Evolutionary conservation across 768 basidiomycete genomes (phyloP).

Genomic region (Boletus reticulatus): DNA sequence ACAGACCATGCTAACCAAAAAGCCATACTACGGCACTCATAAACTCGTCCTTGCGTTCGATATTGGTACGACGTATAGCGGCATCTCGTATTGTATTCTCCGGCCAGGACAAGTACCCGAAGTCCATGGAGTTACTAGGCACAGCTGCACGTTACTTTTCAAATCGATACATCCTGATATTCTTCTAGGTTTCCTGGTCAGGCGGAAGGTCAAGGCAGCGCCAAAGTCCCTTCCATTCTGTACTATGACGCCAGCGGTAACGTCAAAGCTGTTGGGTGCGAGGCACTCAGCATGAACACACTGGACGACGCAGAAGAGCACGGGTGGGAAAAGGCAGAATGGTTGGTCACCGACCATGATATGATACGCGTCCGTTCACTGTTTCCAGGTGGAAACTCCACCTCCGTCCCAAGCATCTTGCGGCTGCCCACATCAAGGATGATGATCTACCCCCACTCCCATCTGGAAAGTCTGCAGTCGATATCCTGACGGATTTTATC

Average conservation of each 20-base stretch:
- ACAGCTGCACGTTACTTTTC: background rate
- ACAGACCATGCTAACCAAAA: background rate
- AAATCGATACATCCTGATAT: background rate
- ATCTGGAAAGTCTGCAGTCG: background rate
- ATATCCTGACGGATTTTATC: background rate
- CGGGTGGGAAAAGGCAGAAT: slow-evolving; percentile 1
- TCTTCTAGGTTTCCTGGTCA: slow-evolving; percentile 1
- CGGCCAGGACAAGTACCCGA: slow-evolving; percentile 1
- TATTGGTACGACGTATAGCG: background rate
- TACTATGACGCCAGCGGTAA: slow-evolving; percentile 1
- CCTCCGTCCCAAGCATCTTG: background rate
- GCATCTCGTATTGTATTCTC: background rate
- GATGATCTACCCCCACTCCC: background rate
- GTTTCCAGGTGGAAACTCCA: background rate
- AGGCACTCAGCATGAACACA: background rate
- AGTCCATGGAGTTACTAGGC: slow-evolving; percentile 1
- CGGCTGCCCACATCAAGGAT: background rate
- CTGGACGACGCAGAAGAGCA: background rate
- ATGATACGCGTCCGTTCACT: background rate
- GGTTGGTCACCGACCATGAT: background rate
- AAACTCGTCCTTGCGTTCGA: background rate
- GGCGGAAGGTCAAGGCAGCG: background rate
- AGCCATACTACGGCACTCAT: background rate
- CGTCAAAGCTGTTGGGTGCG: background rate
- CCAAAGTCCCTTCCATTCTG: slow-evolving; percentile 6